Evolutionary conservation across 108 stramenopile genomes (phyloP).

Genomic region (Conticribra weissflogii): DNA sequence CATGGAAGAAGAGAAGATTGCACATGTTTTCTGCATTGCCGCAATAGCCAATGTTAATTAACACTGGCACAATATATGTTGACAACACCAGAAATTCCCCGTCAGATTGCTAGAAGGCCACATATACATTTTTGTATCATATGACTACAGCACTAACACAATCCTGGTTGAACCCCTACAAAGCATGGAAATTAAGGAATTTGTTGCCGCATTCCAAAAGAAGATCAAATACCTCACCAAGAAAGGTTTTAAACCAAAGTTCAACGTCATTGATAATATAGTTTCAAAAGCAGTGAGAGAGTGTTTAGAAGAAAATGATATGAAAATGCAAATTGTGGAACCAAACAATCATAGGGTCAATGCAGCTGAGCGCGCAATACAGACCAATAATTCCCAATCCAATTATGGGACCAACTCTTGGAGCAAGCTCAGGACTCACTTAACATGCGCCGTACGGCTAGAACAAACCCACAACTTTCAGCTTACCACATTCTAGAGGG

Average conservation of each 20-base stretch:
- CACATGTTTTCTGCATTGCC: constrained; percentile 7
- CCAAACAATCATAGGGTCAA: constrained; percentile 25
- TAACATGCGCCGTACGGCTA: constrained; percentile 47
- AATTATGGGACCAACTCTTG: constrained; percentile 39
- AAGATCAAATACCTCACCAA: constrained; percentile 9
- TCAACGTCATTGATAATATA: constrained; percentile 25
- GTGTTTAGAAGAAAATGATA: constrained; percentile 3
- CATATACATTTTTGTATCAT: constrained; percentile 45
- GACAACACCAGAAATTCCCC: constrained; percentile 40
- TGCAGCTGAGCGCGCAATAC: constrained; percentile 35
- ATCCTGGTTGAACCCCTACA: constrained; percentile 34
- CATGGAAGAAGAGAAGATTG: not conserved
- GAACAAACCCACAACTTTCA: constrained; percentile 49
- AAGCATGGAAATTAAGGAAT: not conserved
- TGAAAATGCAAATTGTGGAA: constrained; percentile 20
- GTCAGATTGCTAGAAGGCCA: constrained; percentile 22
- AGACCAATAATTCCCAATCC: constrained; percentile 31
- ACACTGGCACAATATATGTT: not conserved
- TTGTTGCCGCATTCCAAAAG: constrained; percentile 13
- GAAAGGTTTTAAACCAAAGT: constrained; percentile 23
- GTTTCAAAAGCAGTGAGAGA: constrained; percentile 14
- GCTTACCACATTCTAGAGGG: constrained; percentile 33
- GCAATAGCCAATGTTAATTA: not conserved
- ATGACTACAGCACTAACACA: constrained; percentile 52
- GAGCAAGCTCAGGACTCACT: constrained; percentile 23